These are phyloP conservation scores for Hyparrhenia diplandra DNA, from an alignment of 176 grass and related monocot species.

Conservation along the genomic window DNA sequence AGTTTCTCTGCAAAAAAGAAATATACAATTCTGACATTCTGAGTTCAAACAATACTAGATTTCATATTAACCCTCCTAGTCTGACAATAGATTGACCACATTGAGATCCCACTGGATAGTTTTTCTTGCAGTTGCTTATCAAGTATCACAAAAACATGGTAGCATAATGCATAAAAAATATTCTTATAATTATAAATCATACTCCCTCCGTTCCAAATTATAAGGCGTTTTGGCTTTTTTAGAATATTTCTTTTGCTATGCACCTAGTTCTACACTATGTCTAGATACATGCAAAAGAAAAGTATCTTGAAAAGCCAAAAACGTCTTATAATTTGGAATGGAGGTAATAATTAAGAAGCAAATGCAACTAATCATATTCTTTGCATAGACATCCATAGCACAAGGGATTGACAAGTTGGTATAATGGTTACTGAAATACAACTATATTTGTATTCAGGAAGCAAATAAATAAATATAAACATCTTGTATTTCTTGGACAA, in stretches of 20 bases:
- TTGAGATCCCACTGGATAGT: not conserved
- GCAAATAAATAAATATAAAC: not conserved
- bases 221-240: too few relatives aligned
- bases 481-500: too few relatives aligned
- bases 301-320: too few relatives aligned
- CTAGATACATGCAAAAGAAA: too few relatives aligned
- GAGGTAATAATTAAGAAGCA: not conserved
- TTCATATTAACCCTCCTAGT: not conserved
- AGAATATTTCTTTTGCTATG: too few relatives aligned
- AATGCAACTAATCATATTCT: not conserved
- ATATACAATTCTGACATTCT: not conserved
- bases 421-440: not conserved
- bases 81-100: not conserved
- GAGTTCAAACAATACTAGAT: not conserved
- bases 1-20: conserved; percentile 66
- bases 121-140: not conserved
- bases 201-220: too few relatives aligned
- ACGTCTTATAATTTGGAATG: too few relatives aligned
- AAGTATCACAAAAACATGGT: not conserved
- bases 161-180: not conserved
- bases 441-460: not conserved
- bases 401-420: not conserved
- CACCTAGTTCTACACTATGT: too few relatives aligned
- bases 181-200: too few relatives aligned
- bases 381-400: not conserved